Evolutionary conservation across 306 rosid species (phyloP).

Genomic region (Amphicarpaea edgeworthii): DNA sequence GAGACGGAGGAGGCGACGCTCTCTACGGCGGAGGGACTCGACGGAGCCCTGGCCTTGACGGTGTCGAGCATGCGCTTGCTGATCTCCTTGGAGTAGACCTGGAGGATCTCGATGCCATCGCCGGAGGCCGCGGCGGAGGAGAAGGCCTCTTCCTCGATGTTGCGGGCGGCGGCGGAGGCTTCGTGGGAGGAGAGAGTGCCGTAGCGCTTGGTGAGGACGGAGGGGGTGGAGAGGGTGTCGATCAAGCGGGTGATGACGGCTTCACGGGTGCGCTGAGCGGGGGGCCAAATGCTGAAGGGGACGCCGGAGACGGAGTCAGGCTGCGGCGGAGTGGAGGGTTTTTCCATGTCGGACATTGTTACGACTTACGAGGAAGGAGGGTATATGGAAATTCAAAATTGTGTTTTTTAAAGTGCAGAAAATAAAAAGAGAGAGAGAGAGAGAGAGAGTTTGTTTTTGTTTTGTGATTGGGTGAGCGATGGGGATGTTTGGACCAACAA

Average conservation of each 20-base stretch:
- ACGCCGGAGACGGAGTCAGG: not conserved
- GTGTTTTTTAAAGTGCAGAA: not conserved
- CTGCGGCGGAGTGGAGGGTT: not conserved
- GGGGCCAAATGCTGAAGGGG: conserved; percentile 76
- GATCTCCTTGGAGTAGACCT: conserved; percentile 46
- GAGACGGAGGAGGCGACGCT: not conserved
- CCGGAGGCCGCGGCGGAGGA: not conserved
- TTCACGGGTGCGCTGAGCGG: conserved; percentile 88
- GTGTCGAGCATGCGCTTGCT: conserved; percentile 39
- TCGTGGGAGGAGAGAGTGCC: conserved; percentile 32
- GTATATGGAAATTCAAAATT: no score
- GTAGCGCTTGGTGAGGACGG: conserved; percentile 65
- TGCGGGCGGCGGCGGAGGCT: conserved; percentile 27
- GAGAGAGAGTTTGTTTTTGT: not conserved
- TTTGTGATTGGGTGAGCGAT: not conserved
- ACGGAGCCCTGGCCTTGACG: conserved; percentile 24
- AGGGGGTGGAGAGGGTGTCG: conserved; percentile 77
- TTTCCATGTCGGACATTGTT: conserved; percentile 39
- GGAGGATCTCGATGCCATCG: conserved; percentile 28
- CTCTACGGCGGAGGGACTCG: conserved; percentile 40
- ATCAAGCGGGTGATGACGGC: conserved; percentile 79
- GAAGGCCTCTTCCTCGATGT: conserved; percentile 42
- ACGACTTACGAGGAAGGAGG: not conserved
- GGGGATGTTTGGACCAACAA: not conserved
- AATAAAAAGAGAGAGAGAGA: no score